Evolutionary conservation across 352 stramenopile genomes (phyloP), one percentile per base, ranked within the genome.

Genomic region (Phytophthora sojae): DNA sequence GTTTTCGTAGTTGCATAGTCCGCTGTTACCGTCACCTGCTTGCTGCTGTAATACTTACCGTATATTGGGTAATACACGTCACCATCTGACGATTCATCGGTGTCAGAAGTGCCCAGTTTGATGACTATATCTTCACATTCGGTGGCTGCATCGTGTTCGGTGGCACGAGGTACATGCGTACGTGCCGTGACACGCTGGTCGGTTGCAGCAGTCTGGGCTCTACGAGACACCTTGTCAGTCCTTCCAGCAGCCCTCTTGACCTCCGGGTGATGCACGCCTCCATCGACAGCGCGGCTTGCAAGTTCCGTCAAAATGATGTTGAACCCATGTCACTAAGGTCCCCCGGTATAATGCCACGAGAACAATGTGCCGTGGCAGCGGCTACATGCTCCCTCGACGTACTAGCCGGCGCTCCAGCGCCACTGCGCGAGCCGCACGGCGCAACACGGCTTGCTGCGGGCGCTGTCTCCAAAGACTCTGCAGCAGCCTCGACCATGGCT

Each of bases 271-370:
- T 11, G 30, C 30, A 35, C 30, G 30, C 30, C 30, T 11, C 7
- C 30, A 35, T 35, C 30, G 30, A 35, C 6, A 35, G 6, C 30
- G 2, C 6, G 30, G 30, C 30, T 35, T 35, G 30, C 30, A 35
- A 35, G 30, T 35, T 35, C 30, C 30, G 30, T 35, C 30, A 35
- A 11, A 0, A 11, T 11, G 44, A 50, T 4, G 44, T 12, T 50
- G 44, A 50, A 50, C 44, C 15, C n/a, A 50, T 50, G 44, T 50
- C 44, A 50, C 17, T 50, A 50, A 4, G 44, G 44, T 50, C 44
- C 15, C 44, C 6, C 44, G 44, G 1, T 11, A 50, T 23, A 50
- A 11, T 50, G 17, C 4, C 44, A 25, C 12, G 3, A 50, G 44
- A 50, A 25, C 44, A 50, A 14, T 50, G 15, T 25, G 44, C 7